A percentile compares a stretch with the other conserved stretches of the same genome.
These are phyloP conservation scores for Nannochloris sp. DNA, from an alignment of 139 green algal species.

Conservation along the genomic window DNA sequence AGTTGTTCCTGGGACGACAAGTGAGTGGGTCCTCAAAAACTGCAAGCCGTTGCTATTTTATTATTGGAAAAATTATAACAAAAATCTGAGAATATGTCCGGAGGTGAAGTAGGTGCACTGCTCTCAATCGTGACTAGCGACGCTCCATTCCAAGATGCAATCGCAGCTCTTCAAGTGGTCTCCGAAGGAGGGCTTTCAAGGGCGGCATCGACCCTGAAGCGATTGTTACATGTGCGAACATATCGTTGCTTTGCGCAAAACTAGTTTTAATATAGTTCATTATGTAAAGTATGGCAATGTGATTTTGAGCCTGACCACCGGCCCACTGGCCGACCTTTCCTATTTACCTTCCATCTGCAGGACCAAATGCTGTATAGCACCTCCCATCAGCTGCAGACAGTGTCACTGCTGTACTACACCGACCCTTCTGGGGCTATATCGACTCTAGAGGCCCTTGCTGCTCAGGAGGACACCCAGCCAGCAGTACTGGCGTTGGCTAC, in stretches of 20 bases:
- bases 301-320: background rate
- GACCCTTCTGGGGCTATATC: background rate
- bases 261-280: too few species aligned
- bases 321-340: background rate
- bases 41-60: background rate
- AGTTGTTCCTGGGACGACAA: background rate
- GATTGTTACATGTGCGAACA: background rate
- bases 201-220: background rate
- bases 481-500: background rate
- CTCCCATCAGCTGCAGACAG: constrained; percentile 68
- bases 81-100: constrained; percentile 4
- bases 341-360: background rate
- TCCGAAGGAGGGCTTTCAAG: background rate
- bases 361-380: constrained; percentile 92
- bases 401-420: background rate
- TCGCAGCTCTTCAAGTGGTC: background rate
- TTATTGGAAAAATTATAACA: background rate
- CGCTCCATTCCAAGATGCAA: background rate
- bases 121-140: constrained; percentile 1
- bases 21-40: background rate
- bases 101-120: constrained; percentile 92
- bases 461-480: background rate
- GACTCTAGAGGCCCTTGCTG: background rate
- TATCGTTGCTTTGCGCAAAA: too few species aligned
- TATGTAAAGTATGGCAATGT: background rate